Conservation (phyloP, 495 filamentous ascomycete genomes). For the Margaritispora aquatica region DNA sequence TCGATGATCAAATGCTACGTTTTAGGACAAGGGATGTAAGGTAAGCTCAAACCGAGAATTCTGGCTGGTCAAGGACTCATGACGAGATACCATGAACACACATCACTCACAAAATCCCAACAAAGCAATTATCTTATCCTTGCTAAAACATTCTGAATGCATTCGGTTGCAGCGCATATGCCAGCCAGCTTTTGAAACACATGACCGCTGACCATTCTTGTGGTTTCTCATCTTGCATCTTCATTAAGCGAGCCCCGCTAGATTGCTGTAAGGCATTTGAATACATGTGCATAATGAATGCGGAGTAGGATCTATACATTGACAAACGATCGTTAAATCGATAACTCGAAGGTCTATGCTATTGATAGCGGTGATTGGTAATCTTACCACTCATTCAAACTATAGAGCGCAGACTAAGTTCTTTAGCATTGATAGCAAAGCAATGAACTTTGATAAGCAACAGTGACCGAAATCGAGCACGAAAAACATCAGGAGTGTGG, state of each 20-base stretch:
- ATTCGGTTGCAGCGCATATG: not conserved
- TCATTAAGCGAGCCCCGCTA: too few relatives aligned
- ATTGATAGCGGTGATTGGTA: not conserved
- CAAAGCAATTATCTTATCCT: constrained; percentile 1
- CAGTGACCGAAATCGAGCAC: not conserved
- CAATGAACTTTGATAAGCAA: constrained; percentile 3
- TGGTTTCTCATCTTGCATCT: too few relatives aligned
- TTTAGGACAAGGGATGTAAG: too few relatives aligned
- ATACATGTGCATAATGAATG: too few relatives aligned
- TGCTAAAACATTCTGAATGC: not conserved
- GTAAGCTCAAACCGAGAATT: not conserved
- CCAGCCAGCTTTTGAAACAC: not conserved
- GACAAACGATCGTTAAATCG: too few relatives aligned
- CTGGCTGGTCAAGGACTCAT: not conserved
- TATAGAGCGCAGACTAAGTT: not conserved
- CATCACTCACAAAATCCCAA: not conserved
- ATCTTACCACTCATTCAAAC: not conserved
- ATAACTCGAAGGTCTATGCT: not conserved
- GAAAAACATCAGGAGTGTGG: not conserved
- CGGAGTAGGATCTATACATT: too few relatives aligned
- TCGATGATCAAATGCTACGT: not conserved
- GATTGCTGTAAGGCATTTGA: too few relatives aligned
- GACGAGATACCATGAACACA: too few relatives aligned
- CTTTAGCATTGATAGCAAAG: not conserved
- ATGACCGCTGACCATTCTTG: too few relatives aligned